A percentile compares a stretch with the other conserved stretches of the same genome.
phyloP scores from a whole-genome alignment of 73 alveolate species.

The Paramecium sonneborni region DNA sequence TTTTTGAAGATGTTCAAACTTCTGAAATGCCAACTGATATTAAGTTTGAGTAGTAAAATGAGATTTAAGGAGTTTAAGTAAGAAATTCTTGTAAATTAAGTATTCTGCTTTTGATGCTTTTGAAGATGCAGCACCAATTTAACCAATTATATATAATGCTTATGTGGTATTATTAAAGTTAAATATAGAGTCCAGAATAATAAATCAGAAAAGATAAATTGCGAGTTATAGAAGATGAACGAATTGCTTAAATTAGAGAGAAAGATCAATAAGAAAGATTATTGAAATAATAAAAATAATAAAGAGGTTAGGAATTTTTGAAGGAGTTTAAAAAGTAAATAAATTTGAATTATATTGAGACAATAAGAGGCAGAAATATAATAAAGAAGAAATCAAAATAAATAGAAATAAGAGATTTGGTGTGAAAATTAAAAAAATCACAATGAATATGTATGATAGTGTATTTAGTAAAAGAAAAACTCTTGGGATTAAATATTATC shows the following conservation, averaged over 20 bases:
- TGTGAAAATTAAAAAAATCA: neutral
- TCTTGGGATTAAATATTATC: conserved; percentile 59
- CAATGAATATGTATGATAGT: neutral
- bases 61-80: neutral
- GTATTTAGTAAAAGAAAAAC: conserved; percentile 6
- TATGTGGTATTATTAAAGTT: neutral
- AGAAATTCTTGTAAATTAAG: neutral
- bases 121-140: neutral
- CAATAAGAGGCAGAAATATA: neutral
- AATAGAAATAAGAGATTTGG: neutral
- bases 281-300: neutral
- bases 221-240: neutral
- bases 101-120: neutral
- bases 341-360: neutral
- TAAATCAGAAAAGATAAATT: conserved; percentile 13
- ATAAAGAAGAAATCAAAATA: neutral
- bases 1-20: neutral
- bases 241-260: neutral
- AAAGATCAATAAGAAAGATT: neutral
- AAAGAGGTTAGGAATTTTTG: neutral
- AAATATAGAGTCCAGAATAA: conserved; percentile 18
- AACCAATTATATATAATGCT: neutral
- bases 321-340: neutral
- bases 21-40: neutral
- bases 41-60: neutral